Conservation (phyloP, 306 rosid species). For the Arachis hypogaea region DNA sequence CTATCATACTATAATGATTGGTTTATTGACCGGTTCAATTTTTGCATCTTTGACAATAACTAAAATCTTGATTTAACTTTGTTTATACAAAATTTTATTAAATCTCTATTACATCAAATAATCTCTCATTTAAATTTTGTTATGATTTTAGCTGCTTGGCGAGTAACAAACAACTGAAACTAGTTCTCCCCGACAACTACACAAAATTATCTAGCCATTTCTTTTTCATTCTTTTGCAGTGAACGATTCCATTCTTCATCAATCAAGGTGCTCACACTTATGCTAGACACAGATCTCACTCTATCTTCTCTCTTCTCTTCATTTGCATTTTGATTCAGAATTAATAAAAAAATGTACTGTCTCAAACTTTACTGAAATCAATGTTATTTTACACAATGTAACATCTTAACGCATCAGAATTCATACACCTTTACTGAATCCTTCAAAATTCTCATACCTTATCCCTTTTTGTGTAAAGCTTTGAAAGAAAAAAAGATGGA, state of each 20-base stretch:
- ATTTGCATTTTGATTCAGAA: not conserved
- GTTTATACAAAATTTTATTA: no score
- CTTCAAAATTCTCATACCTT: conserved; percentile 1
- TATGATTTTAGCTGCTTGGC: no score
- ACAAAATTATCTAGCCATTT: no score
- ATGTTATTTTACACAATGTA: not conserved
- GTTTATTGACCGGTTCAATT: no score
- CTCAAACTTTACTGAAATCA: not conserved
- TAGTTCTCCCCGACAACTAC: not conserved
- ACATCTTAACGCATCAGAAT: not conserved
- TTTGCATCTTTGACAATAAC: no score
- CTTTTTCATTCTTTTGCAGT: not conserved
- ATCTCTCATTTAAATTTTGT: no score
- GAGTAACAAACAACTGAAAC: no score
- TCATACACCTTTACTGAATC: not conserved
- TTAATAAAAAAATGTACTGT: not conserved
- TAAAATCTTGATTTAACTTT: no score
- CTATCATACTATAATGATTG: no score
- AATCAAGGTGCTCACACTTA: not conserved
- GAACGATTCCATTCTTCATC: not conserved
- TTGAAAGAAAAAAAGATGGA: conserved; percentile 28
- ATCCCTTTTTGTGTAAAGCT: conserved; percentile 9
- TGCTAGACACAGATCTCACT: conserved; percentile 27
- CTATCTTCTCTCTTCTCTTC: not conserved
- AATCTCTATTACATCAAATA: no score